Conservation (phyloP, 768 basidiomycete species). For the Leccinum incarnatum region DNA sequence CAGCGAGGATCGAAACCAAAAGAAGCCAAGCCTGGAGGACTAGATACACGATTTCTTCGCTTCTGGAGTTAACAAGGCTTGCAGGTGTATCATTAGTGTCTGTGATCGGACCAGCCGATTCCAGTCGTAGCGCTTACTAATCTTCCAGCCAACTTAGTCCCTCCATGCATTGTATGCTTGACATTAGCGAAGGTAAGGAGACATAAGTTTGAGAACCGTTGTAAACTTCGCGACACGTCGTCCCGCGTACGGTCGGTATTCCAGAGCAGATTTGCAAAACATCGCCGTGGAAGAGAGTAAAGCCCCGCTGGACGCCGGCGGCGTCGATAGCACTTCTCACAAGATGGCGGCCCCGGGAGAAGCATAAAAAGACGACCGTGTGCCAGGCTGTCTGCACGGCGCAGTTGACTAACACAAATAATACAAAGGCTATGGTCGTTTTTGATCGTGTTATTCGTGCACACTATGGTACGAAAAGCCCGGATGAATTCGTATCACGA, state of each 20-base stretch:
- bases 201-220: not conserved
- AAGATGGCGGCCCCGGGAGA: conserved; percentile 32
- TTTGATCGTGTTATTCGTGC: conserved; percentile 48
- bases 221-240: conserved; percentile 20
- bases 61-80: conserved; percentile 31
- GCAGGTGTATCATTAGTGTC: not conserved
- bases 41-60: conserved; percentile 48
- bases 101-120: not conserved
- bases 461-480: conserved; percentile 33
- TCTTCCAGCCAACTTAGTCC: conserved; percentile 47
- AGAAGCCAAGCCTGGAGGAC: conserved; percentile 50
- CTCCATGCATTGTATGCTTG: conserved; percentile 35
- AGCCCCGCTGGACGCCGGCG: conserved; percentile 25
- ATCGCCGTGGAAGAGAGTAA: conserved; percentile 18
- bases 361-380: conserved; percentile 36
- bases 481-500: not conserved
- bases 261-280: conserved; percentile 37
- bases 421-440: conserved; percentile 47
- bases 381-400: conserved; percentile 42
- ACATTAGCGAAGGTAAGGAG: not conserved
- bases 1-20: conserved; percentile 44
- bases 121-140: conserved; percentile 33
- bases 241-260: conserved; percentile 32
- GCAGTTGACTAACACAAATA: conserved; percentile 43
- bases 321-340: conserved; percentile 34